A percentile compares a stretch with the other conserved stretches of the same genome.
Conservation (phyloP, 805 yeast genomes). For the Wickerhamiella nectarea region DNA sequence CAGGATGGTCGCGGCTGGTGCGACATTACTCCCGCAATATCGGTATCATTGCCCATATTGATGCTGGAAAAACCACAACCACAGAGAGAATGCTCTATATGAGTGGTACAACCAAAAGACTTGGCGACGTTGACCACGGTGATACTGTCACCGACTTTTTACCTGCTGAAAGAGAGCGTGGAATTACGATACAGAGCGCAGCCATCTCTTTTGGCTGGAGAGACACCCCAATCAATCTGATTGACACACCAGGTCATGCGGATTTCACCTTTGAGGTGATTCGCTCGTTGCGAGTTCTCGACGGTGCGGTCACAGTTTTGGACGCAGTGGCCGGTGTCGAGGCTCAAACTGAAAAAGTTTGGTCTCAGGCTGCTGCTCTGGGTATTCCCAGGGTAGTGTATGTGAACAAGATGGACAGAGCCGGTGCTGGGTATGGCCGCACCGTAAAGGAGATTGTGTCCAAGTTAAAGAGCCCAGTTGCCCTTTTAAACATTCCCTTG, state of each 20-base stretch:
- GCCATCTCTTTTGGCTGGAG: conserved; percentile 89
- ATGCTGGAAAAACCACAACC: conserved; percentile 97
- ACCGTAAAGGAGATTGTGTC: conserved; percentile 74
- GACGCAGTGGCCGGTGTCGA: conserved; percentile 98
- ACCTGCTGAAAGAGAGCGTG: conserved; percentile 81
- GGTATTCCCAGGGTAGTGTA: conserved; percentile 65
- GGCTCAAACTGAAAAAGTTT: conserved; percentile 94
- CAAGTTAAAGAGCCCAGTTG: conserved; percentile 61
- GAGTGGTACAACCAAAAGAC: conserved; percentile 61
- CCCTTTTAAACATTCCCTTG: conserved; percentile 63
- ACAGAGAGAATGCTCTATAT: conserved; percentile 91
- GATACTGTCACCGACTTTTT: conserved; percentile 90
- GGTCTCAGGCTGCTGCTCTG: conserved; percentile 67
- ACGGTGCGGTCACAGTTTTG: conserved; percentile 83
- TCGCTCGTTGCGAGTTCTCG: conserved; percentile 76
- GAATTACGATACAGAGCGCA: conserved; percentile 93
- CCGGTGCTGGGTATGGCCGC: conserved; percentile 87
- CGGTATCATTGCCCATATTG: conserved; percentile 97
- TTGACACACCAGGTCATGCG: conserved; percentile 97
- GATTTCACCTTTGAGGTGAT: conserved; percentile 93
- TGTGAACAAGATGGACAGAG: conserved; percentile 91
- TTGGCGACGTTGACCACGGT: conserved; percentile 91
- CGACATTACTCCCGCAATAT: conserved; percentile 43
- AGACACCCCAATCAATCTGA: conserved; percentile 59
- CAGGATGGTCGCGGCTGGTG: conserved; percentile 1